These are phyloP conservation scores for Blastocystis sp. DNA, from an alignment of 352 stramenopile species.

Conservation along the genomic window DNA sequence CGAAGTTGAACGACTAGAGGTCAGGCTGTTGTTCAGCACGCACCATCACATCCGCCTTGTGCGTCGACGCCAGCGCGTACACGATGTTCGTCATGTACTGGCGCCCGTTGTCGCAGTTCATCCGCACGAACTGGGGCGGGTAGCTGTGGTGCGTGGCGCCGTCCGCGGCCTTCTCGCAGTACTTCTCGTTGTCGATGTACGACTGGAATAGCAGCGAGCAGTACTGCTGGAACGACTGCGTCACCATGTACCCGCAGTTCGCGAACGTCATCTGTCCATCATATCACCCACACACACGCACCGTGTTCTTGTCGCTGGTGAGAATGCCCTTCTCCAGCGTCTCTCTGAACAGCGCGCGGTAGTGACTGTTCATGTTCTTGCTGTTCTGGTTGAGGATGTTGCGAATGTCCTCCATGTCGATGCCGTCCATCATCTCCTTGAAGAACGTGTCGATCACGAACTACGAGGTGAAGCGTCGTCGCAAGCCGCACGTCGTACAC, in stretches of 20 bases:
- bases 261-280: slow-evolving; percentile 24
- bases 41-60: slow-evolving; percentile 50
- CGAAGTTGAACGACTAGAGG: slow-evolving; percentile 53
- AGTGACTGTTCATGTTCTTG: slow-evolving; percentile 66
- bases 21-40: background rate
- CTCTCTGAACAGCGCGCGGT: slow-evolving; percentile 34
- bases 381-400: slow-evolving; percentile 48
- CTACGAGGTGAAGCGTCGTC: background rate
- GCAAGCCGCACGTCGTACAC: slow-evolving; percentile 56
- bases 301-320: slow-evolving; percentile 39
- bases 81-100: slow-evolving; percentile 72
- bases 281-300: background rate
- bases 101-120: slow-evolving; percentile 49
- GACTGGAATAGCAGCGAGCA: slow-evolving; percentile 55
- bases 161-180: background rate
- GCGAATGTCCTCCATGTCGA: slow-evolving; percentile 66
- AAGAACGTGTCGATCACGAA: slow-evolving; percentile 56
- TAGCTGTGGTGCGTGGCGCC: background rate
- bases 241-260: slow-evolving; percentile 42
- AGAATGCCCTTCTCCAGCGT: slow-evolving; percentile 42
- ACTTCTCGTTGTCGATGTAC: slow-evolving; percentile 65
- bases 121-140: slow-evolving; percentile 57
- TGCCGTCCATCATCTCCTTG: slow-evolving; percentile 65
- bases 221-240: slow-evolving; percentile 59
- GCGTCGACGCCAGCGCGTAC: background rate